Evolutionary conservation across 331 rosid species (phyloP), one percentile per base, ranked within the genome.

Genomic region (Acacia concinna): DNA sequence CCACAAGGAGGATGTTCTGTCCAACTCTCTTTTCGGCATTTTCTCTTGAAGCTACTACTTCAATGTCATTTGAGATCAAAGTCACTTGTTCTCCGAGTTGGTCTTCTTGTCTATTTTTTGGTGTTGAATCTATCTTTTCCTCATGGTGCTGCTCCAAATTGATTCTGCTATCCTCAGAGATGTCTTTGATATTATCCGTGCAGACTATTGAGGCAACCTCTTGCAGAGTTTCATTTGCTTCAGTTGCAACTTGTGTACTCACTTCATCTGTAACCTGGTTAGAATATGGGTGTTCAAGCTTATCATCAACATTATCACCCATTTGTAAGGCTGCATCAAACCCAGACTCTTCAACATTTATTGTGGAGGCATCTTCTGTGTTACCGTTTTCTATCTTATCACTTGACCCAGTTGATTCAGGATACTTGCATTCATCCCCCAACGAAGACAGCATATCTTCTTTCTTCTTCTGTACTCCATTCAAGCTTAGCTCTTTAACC

Each of bases 321-420:
- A 27, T 41, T 68, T 84, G 25, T 4, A 14, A 43, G 44, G 78
- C n/a, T 35, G 27, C 30, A 46, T 44, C 47, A n/a, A 25, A 47
- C 20, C 28, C 34, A 8, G 23, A 34, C 34, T 59, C 77, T 56
- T 80, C 70, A 62, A 56, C 47, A 51, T 71, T 84, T 37, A 49
- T 40, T 43, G 54, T 43, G 59, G 63, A 70, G 66, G 54, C 71
- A 44, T 79, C 70, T 47, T 76, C 71, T 51, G 37, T 75, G 52
- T 59, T 35, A 2, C 49, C 71, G 47, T 8, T 38, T 74, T 37
- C 74, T 20, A n/a, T 44, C 31, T 78, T 47, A 46, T 75, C 35
- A 8, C 84, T 47, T 40, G 82, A 71, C 54, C 40, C 14, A 18
- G 40, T 56, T 49, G 75, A 70, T 71, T 86, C 79, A 64, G 59